Percentiles rank a stretch among this genome's conserved stretches.
These are phyloP conservation scores for Fomitiporia mediterranea DNA, from an alignment of 1,284 basidiomycete species.

Conservation along the genomic window DNA sequence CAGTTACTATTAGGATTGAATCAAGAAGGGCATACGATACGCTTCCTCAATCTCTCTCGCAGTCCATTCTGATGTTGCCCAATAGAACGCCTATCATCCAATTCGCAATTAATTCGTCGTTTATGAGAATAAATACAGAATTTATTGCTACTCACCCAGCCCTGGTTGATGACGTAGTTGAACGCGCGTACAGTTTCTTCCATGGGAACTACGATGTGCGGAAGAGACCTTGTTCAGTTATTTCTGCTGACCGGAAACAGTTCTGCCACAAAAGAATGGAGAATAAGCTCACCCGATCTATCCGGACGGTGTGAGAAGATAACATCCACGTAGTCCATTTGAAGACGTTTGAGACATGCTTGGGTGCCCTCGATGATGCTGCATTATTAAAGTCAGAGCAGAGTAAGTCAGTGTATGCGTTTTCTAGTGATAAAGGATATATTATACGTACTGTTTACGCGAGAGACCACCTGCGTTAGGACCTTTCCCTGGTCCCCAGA, in stretches of 20 bases:
- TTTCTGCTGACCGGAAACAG: neutral
- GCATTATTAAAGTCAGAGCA: neutral
- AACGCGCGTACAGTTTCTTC: conserved; percentile 23
- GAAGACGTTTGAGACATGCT: conserved; percentile 25
- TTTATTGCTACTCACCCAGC: conserved; percentile 3
- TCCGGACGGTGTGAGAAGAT: conserved; percentile 29
- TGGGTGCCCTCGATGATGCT: conserved; percentile 20
- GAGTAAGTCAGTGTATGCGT: neutral
- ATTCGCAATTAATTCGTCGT: neutral
- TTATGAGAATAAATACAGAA: neutral
- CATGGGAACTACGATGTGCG: conserved; percentile 23
- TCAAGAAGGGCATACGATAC: conserved; percentile 40
- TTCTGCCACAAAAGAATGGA: too few relatives aligned
- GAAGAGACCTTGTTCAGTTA: too few relatives aligned
- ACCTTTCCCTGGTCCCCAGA: conserved; percentile 40
- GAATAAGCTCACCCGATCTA: conserved; percentile 2
- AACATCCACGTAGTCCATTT: conserved; percentile 30
- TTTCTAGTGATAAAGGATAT: neutral
- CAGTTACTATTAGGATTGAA: neutral
- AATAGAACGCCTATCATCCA: conserved; percentile 56
- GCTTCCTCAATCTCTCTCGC: conserved; percentile 73
- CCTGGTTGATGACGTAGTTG: conserved; percentile 22
- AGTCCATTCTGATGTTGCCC: conserved; percentile 79
- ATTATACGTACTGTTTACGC: conserved; percentile 13
- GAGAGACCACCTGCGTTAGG: conserved; percentile 19